phyloP scores from a whole-genome alignment of 2,329 filamentous ascomycete genomes.

The Diaporthe sp. region DNA sequence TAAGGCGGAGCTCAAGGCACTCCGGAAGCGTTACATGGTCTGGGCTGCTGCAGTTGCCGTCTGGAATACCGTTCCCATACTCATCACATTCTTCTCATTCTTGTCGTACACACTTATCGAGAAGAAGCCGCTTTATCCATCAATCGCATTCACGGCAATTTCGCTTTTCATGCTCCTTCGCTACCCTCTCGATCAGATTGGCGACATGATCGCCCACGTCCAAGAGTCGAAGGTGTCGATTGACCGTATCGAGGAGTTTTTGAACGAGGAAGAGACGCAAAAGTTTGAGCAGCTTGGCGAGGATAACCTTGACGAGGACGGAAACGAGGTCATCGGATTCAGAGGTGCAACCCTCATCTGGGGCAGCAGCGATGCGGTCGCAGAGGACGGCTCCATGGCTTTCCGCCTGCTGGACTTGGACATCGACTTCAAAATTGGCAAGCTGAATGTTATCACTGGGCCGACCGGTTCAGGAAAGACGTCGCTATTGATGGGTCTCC shows the following conservation, averaged over 20 bases:
- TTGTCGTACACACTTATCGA: slow-evolving; percentile 92
- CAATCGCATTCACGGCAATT: slow-evolving; percentile 94
- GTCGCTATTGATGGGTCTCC: slow-evolving; percentile 92
- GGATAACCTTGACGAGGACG: slow-evolving; percentile 76
- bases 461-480: slow-evolving; percentile 97
- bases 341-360: slow-evolving; percentile 88
- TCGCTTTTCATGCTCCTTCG: slow-evolving; percentile 95
- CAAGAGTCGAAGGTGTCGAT: slow-evolving; percentile 98
- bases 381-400: slow-evolving; percentile 75
- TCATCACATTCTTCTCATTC: slow-evolving; percentile 98
- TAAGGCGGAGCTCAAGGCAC: slow-evolving; percentile 78
- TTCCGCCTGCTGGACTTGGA: slow-evolving; percentile 88
- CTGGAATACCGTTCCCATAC: slow-evolving; percentile 94
- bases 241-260: slow-evolving; percentile 94
- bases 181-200: slow-evolving; percentile 93
- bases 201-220: slow-evolving; percentile 98
- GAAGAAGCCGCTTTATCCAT: slow-evolving; percentile 89
- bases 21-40: slow-evolving; percentile 87
- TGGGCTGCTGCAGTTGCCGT: slow-evolving; percentile 94
- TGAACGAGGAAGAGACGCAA: slow-evolving; percentile 93
- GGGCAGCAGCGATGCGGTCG: slow-evolving; percentile 77
- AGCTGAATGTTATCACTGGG: slow-evolving; percentile 92
- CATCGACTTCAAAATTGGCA: slow-evolving; percentile 84
- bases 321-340: slow-evolving; percentile 85
- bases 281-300: slow-evolving; percentile 89